Evolutionary conservation across 257 asterid genomes (phyloP).

Genomic region (Nicotiana tabacum): DNA sequence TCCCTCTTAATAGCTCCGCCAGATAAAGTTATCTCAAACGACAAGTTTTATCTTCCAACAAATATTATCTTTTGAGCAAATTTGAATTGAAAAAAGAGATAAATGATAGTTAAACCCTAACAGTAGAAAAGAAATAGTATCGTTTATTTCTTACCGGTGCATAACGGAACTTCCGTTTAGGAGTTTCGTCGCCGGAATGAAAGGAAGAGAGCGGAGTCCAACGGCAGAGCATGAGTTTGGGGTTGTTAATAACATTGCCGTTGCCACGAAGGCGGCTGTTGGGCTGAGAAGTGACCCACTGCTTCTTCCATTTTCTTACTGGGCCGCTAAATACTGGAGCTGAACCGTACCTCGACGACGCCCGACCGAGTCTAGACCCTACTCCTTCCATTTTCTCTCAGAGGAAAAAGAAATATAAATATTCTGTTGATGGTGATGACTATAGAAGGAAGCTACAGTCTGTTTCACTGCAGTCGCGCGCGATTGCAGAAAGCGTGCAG

Average conservation of each 20-base stretch:
- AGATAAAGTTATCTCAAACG: neutral
- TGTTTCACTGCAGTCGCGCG: neutral
- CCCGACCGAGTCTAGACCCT: conserved; percentile 58
- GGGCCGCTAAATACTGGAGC: conserved; percentile 68
- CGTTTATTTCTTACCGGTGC: conserved; percentile 43
- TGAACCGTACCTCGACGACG: conserved; percentile 58
- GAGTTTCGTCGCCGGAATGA: conserved; percentile 32
- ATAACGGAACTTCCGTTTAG: conserved; percentile 73
- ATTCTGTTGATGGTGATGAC: neutral
- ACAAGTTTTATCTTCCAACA: neutral
- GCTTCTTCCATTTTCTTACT: conserved; percentile 81
- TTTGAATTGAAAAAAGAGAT: neutral
- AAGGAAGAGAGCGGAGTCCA: conserved; percentile 64
- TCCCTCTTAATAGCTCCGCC: too few species aligned
- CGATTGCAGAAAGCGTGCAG: neutral
- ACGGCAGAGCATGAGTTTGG: conserved; percentile 66
- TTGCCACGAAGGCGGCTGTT: conserved; percentile 11
- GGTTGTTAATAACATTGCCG: conserved; percentile 20
- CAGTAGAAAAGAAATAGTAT: neutral
- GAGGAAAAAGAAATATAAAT: neutral
- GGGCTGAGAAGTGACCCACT: conserved; percentile 58
- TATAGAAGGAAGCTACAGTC: neutral
- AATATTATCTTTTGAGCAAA: too few species aligned
- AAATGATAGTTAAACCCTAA: neutral
- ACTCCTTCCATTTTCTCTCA: conserved; percentile 48